Evolutionary conservation across 495 filamentous ascomycete species (phyloP), one percentile per base, ranked within the genome.

Genomic region (Penicillium alfredii): DNA sequence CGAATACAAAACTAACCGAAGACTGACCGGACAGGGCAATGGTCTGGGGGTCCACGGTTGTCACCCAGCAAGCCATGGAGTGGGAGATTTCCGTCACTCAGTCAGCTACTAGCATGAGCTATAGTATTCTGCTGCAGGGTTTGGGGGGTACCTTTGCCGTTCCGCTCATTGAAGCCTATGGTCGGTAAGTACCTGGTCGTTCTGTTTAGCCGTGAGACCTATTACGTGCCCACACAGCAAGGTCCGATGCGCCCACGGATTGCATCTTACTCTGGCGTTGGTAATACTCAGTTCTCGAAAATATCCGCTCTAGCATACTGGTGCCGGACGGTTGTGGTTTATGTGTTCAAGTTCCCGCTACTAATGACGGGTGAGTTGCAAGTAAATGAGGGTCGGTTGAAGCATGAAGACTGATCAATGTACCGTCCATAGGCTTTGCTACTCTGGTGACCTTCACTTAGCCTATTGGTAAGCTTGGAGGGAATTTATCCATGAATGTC

Each of bases 81-180:
- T 74, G 69, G 69, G 33, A 55, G n/a, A 69, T 73, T 43, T 55
- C 40, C 5, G 32, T 69, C 19, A 36, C 56, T 6, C 55, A 64
- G 19, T 64, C 71, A 6, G 56, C 64, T 0, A 63, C 60, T 6
- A 73, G 69, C 10, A 63, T 71, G 49, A 66, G 60, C 47, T 69
- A 64, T 19, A 69, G 66, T 11, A 67, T 77, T 39, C 56, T 76
- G 38, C 53, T 74, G 35, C 71, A 75, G 45, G 73, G 69, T 0
- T 63, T 72, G 31, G 72, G 73, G 17, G 70, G 73, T 6, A 51
- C 75, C n/a, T 56, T 74, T 35, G 71, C 65, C 0, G 70, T 76
- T 8, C 69, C 69, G 4, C 42, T 75, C 0, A 60, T 67, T 31
- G 64, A 72, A 35, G 54, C 65, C 11, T 74, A 64, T 48, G 73